Base-by-base conservation (phyloP, 768 basidiomycete species). In the Podaxis sp. region DNA sequence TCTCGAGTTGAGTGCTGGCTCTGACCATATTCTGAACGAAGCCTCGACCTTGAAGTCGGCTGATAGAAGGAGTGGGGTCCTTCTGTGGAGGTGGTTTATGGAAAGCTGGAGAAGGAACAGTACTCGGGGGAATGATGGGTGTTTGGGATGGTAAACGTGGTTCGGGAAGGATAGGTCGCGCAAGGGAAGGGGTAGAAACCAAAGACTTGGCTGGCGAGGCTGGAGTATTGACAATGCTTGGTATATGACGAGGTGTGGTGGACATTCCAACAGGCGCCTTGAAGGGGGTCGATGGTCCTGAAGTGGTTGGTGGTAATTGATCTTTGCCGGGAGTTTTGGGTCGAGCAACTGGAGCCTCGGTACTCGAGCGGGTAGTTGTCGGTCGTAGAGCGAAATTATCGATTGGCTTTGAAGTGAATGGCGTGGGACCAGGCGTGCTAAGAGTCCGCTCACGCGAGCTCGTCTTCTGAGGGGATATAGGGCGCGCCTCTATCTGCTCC, bases 1-100 rank as follows among this genome's bases (percentile, higher is more conserved):
- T 76, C 63, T 84, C 81, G 4, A 87, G 72, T 65, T 82, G 77
- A 17, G 82, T 77, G 67, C 85, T 91, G 52, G 81, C 87, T 73
- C 89, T 87, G 37, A 94, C 88, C 77, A 92, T 86, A 65, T 82
- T 91, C 72, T 91, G 88, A 2, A 94, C 93, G 69, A 94, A 93
- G 3, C 93, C 93, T 43, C 93, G 86, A 19, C 93, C 93, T 68
- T 93, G 87, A 17, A 94, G 74, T 63, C 91, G 78, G 64, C 90
- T 93, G 36, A 94, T 84, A 71, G 90, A 93, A 0, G 93, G 93
- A 1, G 91, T 91, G 3, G 84, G 84, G 50, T 91, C 91, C 70
- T 93, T 93, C 56, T 79, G 72, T 3, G 80, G 70, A 8, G 83
- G 75, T 2, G 79, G 76, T 50, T 83, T 86, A 27, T 87, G 75